Evolutionary conservation across 306 rosid genomes (phyloP), one percentile per base, ranked within the genome.

Genomic region (Dryas alaskensis): DNA sequence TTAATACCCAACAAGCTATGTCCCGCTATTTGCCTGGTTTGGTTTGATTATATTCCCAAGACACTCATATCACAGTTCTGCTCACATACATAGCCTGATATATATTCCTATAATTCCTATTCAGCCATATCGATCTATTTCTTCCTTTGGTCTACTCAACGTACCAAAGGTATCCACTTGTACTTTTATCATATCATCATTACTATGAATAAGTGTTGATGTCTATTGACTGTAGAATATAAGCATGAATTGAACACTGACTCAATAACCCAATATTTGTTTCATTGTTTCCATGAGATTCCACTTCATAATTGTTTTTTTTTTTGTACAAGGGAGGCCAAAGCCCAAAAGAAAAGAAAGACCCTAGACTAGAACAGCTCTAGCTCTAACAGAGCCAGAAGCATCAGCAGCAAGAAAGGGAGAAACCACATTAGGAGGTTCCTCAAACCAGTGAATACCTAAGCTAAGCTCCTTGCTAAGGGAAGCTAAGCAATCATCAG

Each of bases 151-250:
- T 60, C 77, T 87, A 53, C 76, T 60, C 25, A 50, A 22, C 0
- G 22, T 22, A 45, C 83, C 85, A 40, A 37, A 84, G 92, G 96
- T 86, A 57, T 45, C 46, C 57, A 72, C 60, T 39, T 31, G 9
- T 47, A 11, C 48, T 22, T 22, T 27, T 44, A 48, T 49, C 37
- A 9, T 65, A 8, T 7, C 64, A 19, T 39, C 65, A 4, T 59
- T 60, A 6, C 52, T 19, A 0, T 9, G 27, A 53, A 58, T 31
- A 7, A 14, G 70, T 22, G 31, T 25, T 27, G 14, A 45, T 58
- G 3, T 45, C 55, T 4, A 8, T 57, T 8, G 53, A 4, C 47
- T 44, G 16, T 43, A 8, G 62, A n/a, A 3, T 1, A 9, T 22
- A 51, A 43, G 31, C 52, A 54, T 55, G 52, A 58, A 13, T 8